phyloP scores from a whole-genome alignment of 345 rosid species.

The Garcia nutans region DNA sequence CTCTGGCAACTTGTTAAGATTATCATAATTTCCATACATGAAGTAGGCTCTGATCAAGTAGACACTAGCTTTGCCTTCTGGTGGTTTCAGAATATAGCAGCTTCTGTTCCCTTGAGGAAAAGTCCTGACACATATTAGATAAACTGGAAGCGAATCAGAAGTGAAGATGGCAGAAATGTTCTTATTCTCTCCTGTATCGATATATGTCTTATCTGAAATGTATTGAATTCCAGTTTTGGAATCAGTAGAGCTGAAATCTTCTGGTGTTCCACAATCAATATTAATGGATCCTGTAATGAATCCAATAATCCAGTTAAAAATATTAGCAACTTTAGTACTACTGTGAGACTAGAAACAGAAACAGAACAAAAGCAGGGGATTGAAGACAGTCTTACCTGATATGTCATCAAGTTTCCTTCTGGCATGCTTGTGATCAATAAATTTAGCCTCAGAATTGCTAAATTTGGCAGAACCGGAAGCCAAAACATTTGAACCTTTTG shows the following conservation, averaged over 20 bases:
- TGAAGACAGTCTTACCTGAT: conserved; percentile 12
- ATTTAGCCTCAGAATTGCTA: neutral
- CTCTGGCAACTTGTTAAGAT: conserved; percentile 14
- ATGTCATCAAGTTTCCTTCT: conserved; percentile 27
- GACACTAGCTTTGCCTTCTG: conserved; percentile 24
- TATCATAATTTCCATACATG: conserved; percentile 41
- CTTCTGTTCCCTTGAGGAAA: conserved; percentile 32
- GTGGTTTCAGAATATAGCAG: conserved; percentile 34
- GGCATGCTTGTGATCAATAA: neutral
- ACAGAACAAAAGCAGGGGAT: neutral
- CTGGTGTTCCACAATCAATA: conserved; percentile 37
- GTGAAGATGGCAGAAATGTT: conserved; percentile 22
- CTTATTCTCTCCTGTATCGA: conserved; percentile 25
- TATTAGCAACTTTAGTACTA: too few species aligned
- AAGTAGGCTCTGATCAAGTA: conserved; percentile 35
- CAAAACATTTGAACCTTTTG: neutral
- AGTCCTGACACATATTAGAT: conserved; percentile 22
- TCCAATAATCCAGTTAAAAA: neutral
- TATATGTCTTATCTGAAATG: conserved; percentile 15
- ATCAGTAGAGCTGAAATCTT: conserved; percentile 12
- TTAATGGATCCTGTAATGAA: conserved; percentile 25
- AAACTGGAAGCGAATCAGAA: conserved; percentile 6
- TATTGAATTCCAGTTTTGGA: conserved; percentile 12
- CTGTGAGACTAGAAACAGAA: neutral
- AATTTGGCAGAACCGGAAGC: neutral